Percentiles rank a stretch among this genome's conserved stretches.
phyloP scores from a whole-genome alignment of 768 basidiomycete genomes.

The Chalciporus pseudorubinellus region DNA sequence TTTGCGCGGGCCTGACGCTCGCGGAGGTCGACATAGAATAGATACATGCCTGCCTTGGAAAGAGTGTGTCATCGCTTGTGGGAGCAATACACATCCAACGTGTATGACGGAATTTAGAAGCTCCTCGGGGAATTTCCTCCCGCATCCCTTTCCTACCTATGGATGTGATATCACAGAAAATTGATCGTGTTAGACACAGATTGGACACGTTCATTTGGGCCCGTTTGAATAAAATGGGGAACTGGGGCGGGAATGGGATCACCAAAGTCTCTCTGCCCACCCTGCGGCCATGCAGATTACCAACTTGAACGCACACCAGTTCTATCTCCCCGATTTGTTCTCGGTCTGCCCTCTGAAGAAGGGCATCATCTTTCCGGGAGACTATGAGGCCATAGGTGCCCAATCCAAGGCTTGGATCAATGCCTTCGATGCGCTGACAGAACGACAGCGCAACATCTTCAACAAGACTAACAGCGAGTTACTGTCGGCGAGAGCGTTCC shows the following conservation, averaged over 20 bases:
- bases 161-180: constrained; percentile 1
- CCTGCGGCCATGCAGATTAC: not conserved
- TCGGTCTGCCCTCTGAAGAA: constrained; percentile 43
- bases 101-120: not conserved
- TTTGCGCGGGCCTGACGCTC: constrained; percentile 63
- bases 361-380: constrained; percentile 49
- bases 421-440: constrained; percentile 55
- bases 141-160: not conserved
- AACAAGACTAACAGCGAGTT: constrained; percentile 59
- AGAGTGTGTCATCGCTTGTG: not conserved
- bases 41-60: not conserved
- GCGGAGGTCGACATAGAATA: constrained; percentile 35
- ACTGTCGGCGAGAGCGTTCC: constrained; percentile 59
- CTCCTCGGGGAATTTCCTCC: constrained; percentile 7
- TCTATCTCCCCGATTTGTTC: constrained; percentile 57
- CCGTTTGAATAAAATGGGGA: constrained; percentile 7
- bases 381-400: constrained; percentile 53
- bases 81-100: not conserved
- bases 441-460: constrained; percentile 55
- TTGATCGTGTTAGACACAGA: not conserved
- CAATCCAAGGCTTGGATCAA: constrained; percentile 64
- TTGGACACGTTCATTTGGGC: constrained; percentile 6
- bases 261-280: not conserved
- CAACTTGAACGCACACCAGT: constrained; percentile 25
- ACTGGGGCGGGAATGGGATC: not conserved